Conservation (phyloP, 768 basidiomycete species). For the Boletus tomentosulus region DNA sequence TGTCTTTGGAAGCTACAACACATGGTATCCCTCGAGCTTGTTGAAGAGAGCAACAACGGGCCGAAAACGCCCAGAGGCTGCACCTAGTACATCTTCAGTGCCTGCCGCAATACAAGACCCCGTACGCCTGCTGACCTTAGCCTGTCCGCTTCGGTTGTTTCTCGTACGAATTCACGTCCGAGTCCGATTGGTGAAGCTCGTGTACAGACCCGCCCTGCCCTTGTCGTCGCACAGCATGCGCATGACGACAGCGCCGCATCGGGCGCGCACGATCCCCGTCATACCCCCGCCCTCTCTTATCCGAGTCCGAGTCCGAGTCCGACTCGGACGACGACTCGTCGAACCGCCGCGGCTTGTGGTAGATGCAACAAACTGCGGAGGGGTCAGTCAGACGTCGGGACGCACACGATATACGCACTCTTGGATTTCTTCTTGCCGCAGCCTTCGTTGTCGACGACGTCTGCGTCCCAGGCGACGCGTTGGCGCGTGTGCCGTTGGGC, state of each 20-base stretch:
- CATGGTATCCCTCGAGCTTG: background rate
- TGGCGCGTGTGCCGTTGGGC: constrained; percentile 42
- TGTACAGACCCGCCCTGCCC: constrained; percentile 13
- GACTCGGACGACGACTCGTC: constrained; percentile 79
- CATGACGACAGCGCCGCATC: constrained; percentile 3
- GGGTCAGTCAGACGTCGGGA: background rate
- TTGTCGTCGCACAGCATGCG: constrained; percentile 3
- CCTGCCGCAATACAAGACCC: background rate
- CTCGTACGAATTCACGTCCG: constrained; percentile 51
- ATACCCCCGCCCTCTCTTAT: background rate
- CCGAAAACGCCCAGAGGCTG: too few species aligned
- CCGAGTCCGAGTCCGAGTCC: constrained; percentile 32
- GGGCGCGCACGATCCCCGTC: constrained; percentile 12
- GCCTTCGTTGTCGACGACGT: constrained; percentile 88
- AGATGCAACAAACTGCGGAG: constrained; percentile 85
- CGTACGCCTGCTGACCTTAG: constrained; percentile 6
- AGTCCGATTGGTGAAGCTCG: constrained; percentile 10
- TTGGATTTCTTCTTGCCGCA: constrained; percentile 90
- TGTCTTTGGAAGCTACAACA: background rate
- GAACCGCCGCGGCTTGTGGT: constrained; percentile 74
- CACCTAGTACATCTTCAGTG: background rate
- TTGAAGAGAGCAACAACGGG: background rate
- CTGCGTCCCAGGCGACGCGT: constrained; percentile 78
- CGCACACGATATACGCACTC: constrained; percentile 55
- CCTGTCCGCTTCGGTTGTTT: constrained; percentile 27